Percentiles rank a stretch among this genome's conserved stretches.
phyloP scores from a whole-genome alignment of 148 eudicot genomes.

The Rhododendron williamsianum region DNA sequence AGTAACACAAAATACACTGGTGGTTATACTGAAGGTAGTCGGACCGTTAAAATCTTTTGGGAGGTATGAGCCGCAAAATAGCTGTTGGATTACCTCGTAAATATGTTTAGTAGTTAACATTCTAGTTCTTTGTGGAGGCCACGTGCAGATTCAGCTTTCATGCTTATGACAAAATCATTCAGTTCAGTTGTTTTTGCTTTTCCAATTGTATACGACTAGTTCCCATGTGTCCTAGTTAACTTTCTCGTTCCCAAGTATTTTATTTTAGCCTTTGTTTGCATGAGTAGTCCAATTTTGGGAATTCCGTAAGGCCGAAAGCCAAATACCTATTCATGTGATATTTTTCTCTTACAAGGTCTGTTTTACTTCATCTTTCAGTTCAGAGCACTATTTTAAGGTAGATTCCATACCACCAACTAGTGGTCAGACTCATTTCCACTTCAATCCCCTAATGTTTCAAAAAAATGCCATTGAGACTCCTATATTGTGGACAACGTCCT shows the following conservation, averaged over 20 bases:
- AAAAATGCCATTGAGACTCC: not conserved
- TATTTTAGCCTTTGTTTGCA: not conserved
- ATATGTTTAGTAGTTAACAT: not conserved
- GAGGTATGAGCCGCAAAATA: slow-evolving; percentile 47
- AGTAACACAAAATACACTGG: slow-evolving; percentile 83
- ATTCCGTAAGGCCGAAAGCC: not conserved
- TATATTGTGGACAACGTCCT: not conserved
- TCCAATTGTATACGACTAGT: not conserved
- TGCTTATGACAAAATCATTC: not conserved
- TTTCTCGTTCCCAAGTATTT: not conserved
- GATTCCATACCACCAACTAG: not conserved
- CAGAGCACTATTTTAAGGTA: not conserved
- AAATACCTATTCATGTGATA: not conserved
- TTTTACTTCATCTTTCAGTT: not conserved
- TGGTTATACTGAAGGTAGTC: slow-evolving; percentile 87
- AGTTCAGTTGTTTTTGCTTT: not conserved
- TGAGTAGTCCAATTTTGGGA: not conserved
- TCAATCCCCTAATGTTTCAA: not conserved
- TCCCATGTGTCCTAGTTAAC: not conserved
- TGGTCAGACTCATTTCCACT: not conserved
- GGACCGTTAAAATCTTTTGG: slow-evolving; percentile 90
- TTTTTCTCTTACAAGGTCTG: not conserved
- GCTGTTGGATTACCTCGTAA: slow-evolving; percentile 7
- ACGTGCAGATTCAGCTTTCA: not conserved
- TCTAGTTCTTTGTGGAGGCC: not conserved